These are phyloP conservation scores for Dioscorea zingiberensis DNA, from an alignment of 106 monocot genomes.

Conservation along the genomic window DNA sequence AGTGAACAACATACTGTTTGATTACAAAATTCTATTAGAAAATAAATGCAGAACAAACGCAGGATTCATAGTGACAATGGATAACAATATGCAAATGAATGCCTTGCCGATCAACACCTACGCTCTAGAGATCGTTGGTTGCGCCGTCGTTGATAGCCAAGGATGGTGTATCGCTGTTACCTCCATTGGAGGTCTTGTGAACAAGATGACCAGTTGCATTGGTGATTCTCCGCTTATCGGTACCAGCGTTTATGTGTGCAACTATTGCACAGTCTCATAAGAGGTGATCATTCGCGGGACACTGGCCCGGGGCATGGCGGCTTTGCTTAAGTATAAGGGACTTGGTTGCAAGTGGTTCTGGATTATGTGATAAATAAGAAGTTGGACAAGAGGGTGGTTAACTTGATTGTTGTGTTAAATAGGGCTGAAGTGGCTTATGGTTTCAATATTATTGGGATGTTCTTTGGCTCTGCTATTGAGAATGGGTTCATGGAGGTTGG, in stretches of 20 bases:
- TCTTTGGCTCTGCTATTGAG: conserved; percentile 66
- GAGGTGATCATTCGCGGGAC: conserved; percentile 87
- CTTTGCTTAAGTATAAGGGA: conserved; percentile 91
- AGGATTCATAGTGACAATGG: conserved; percentile 4
- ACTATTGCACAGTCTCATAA: conserved; percentile 65
- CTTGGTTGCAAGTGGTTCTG: conserved; percentile 67
- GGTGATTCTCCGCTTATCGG: conserved; percentile 95
- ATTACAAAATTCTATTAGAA: conserved; percentile 64
- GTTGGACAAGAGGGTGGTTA: conserved; percentile 73
- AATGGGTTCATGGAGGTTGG: conserved; percentile 86
- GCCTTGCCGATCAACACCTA: conserved; percentile 82
- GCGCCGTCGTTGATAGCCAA: conserved; percentile 60
- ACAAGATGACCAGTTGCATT: conserved; percentile 79
- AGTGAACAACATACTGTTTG: conserved; percentile 84
- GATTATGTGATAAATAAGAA: conserved; percentile 51
- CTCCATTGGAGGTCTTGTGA: conserved; percentile 94
- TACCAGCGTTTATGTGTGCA: conserved; percentile 79
- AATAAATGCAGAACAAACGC: conserved; percentile 31
- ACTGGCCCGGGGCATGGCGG: conserved; percentile 82
- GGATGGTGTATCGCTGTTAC: conserved; percentile 75
- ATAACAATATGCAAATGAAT: conserved; percentile 50
- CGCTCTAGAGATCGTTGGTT: conserved; percentile 92
- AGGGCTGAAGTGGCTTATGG: conserved; percentile 71
- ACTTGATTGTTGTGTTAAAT: conserved; percentile 65
- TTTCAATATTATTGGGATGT: conserved; percentile 87